phyloP scores from a whole-genome alignment of 1,139 yeast species.

The Kazachstania sp. region DNA sequence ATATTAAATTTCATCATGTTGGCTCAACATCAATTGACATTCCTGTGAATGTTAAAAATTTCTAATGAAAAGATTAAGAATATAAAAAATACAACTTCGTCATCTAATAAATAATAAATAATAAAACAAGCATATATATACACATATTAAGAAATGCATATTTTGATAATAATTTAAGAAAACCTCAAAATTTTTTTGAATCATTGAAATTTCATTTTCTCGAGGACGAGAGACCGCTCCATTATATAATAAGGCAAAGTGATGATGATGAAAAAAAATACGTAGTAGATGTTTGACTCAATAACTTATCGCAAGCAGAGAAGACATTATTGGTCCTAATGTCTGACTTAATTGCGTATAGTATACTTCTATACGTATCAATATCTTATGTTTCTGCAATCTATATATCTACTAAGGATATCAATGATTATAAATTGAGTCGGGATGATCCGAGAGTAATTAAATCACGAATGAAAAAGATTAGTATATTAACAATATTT shows the following conservation, averaged over 20 bases:
- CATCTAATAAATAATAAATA: too few relatives aligned
- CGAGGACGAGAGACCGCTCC: too few relatives aligned
- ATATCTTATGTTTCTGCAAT: slow-evolving; percentile 24
- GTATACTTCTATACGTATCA: slow-evolving; percentile 20
- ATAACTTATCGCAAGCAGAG: too few relatives aligned
- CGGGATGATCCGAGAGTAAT: slow-evolving; percentile 43
- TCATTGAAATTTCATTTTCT: too few relatives aligned
- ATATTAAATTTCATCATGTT: slow-evolving; percentile 29
- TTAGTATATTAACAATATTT: slow-evolving; percentile 22
- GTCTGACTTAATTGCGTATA: neutral
- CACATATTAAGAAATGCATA: too few relatives aligned
- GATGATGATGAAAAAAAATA: too few relatives aligned
- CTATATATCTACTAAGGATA: slow-evolving; percentile 14
- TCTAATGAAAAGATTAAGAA: neutral
- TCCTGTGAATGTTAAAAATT: slow-evolving; percentile 33
- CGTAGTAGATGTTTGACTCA: too few relatives aligned
- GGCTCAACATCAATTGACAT: slow-evolving; percentile 29
- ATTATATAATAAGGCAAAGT: too few relatives aligned
- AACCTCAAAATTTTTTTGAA: neutral
- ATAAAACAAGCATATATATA: neutral
- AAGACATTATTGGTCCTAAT: too few relatives aligned
- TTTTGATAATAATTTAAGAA: neutral
- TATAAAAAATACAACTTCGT: neutral
- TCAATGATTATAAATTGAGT: slow-evolving; percentile 22
- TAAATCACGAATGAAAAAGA: slow-evolving; percentile 30